Base-by-base conservation (phyloP, 148 eudicot genomes). In the Rhododendron simsii region DNA sequence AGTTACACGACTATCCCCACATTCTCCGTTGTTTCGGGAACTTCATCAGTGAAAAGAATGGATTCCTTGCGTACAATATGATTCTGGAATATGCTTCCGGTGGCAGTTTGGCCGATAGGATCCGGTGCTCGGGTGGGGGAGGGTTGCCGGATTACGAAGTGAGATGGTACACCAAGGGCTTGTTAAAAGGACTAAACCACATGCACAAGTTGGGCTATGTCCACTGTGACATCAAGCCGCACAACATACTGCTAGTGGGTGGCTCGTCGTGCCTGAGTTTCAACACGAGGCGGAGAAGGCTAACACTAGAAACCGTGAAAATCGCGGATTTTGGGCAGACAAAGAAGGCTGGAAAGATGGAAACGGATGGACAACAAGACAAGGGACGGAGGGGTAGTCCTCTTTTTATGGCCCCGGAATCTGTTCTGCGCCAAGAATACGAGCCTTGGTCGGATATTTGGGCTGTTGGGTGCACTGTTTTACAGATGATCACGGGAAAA, bases 191-290 rank as follows among this genome's bases (percentile, higher is more conserved):
- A 10, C 65, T 87, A 13, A 39, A 45, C 9, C 76, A 83, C 47
- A 65, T 87, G 26, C 88, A 87, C 63, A 78, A 20, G 8, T 35
- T 44, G 5, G 88, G 88, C 21, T 87, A 83, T 45, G 88, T 83
- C 8, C 88, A 86, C 74, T 87, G 88, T 50, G 88, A 87, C 33
- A 59, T 87, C 4, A 87, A 87, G 84, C 89, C 86, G 1, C 73
- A 87, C 63, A 87, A 87, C n/a, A 81, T 87, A 16, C 11, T 87
- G 3, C 80, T 87, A 2, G 80, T 79, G 8, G 75, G 65, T 33
- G 50, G 28, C 0, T 41, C 51, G 10, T 21, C 30, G 4, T 4
- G 5, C 2, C 7, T 3, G 13, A n/a, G 26, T 41, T 44, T 41
- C 3, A 0, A 13, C 13, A 1, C 51, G 26, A 44, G 51, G 80